Conservation (phyloP, 2,329 filamentous ascomycete genomes). For the Trichoderma sp. region DNA sequence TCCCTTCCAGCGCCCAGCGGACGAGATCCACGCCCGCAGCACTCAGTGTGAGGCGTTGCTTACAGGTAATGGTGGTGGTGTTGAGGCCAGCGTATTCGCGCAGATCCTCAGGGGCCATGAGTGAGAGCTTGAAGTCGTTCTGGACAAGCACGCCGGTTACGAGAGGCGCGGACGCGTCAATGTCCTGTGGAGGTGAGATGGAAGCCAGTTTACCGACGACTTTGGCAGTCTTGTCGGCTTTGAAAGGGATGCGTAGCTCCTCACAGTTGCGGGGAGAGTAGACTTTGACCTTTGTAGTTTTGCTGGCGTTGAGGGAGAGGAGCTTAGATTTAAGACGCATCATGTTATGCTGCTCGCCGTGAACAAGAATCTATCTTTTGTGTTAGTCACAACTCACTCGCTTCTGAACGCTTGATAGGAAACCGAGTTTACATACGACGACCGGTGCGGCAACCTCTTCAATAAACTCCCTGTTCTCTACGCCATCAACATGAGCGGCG, state of each 20-base stretch:
- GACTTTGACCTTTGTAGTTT: slow-evolving; percentile 82
- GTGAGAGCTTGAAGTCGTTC: slow-evolving; percentile 94
- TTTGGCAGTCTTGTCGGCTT: slow-evolving; percentile 91
- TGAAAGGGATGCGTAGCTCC: slow-evolving; percentile 92
- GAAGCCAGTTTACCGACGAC: slow-evolving; percentile 93
- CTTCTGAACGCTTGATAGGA: not conserved
- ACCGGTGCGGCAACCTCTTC: slow-evolving; percentile 91
- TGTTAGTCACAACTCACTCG: not conserved
- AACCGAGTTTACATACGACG: slow-evolving; percentile 66
- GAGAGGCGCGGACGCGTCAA: slow-evolving; percentile 52
- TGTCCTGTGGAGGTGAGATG: slow-evolving; percentile 66
- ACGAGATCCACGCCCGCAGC: slow-evolving; percentile 91
- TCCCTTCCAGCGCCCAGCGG: slow-evolving; percentile 90
- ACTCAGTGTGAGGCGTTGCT: slow-evolving; percentile 84
- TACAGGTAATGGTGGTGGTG: slow-evolving; percentile 91
- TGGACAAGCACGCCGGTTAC: slow-evolving; percentile 92
- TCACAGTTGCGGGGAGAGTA: slow-evolving; percentile 95
- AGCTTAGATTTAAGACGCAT: slow-evolving; percentile 94
- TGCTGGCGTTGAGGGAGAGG: slow-evolving; percentile 84
- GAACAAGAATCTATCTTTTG: slow-evolving; percentile 77
- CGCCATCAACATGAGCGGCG: slow-evolving; percentile 93
- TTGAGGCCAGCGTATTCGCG: slow-evolving; percentile 96
- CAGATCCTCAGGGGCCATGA: slow-evolving; percentile 96
- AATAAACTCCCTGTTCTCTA: slow-evolving; percentile 95
- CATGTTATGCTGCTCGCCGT: slow-evolving; percentile 98